Evolutionary conservation across 768 basidiomycete genomes (phyloP).

Genomic region (Suillus sp.): DNA sequence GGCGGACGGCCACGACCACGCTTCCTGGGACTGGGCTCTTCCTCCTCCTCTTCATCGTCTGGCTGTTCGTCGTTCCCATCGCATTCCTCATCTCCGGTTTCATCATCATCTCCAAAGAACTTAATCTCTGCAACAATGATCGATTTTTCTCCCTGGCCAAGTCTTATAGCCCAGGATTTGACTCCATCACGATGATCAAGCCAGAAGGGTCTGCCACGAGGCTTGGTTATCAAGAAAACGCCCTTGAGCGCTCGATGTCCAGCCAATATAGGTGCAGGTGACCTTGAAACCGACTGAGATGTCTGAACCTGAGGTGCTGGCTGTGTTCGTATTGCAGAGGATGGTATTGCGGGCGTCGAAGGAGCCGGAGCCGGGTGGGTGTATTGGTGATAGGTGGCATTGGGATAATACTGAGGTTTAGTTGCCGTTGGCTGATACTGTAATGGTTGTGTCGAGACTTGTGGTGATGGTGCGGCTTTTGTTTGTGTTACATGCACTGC

Average conservation of each 20-base stretch:
- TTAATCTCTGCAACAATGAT: conserved; percentile 55
- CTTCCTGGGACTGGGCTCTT: conserved; percentile 41
- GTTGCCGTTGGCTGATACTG: conserved; percentile 33
- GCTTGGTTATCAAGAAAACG: conserved; percentile 57
- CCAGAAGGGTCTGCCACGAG: conserved; percentile 55
- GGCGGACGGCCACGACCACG: conserved; percentile 40
- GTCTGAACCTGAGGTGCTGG: conserved; percentile 20
- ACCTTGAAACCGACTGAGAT: conserved; percentile 35
- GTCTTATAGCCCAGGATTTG: conserved; percentile 68
- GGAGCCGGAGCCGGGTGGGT: conserved; percentile 27
- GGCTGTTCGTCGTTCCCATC: conserved; percentile 45
- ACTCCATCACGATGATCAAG: conserved; percentile 74
- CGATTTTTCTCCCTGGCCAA: conserved; percentile 57
- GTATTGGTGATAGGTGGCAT: conserved; percentile 48
- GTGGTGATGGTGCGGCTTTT: conserved; percentile 31
- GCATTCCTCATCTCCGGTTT: conserved; percentile 58
- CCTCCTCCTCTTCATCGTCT: conserved; percentile 45
- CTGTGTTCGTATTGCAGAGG: conserved; percentile 13
- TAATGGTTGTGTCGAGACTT: conserved; percentile 35
- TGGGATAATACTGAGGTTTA: conserved; percentile 47
- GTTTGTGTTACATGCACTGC: conserved; percentile 13
- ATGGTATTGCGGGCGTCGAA: conserved; percentile 22
- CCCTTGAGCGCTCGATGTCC: conserved; percentile 51
- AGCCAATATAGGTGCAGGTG: conserved; percentile 32
- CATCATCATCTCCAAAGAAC: conserved; percentile 60